Evolutionary conservation across 1,139 yeast genomes (phyloP), one percentile per base, ranked within the genome.

Genomic region (Yamadazyma mexicana): DNA sequence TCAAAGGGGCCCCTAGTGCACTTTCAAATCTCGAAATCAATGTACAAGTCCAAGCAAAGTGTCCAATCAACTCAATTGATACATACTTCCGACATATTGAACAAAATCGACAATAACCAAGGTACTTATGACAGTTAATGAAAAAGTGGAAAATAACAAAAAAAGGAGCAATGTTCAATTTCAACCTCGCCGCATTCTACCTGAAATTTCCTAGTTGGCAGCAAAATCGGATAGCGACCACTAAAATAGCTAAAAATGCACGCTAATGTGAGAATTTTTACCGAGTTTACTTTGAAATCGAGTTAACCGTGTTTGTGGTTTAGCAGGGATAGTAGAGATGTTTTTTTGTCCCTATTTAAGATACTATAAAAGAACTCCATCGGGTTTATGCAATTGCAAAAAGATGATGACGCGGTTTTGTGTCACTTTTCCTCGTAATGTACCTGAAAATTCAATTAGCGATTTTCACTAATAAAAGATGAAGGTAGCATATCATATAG

Each of bases 131-230:
- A 26, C 29, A 26, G 16, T 16, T 8, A 7, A 7, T 18, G 5
- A 8, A 20, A 28, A 27, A 28, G 26, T 33, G 17, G 23, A 16
- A 30, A 30, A 30, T 6, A 30, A 17, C 15, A 12, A 17, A 30
- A 30, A 16, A 17, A 30, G 33, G 33, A 30, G 33, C 33, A 32
- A 32, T 24, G 27, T 32, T 23, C 25, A 15, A 20, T 23, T 32
- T 23, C 8, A 22, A 17, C 20, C n/a, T 23, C 28, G 25, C 23
- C 36, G 29, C 36, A 33, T 25, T 18, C 24, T 17, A 18, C 33
- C 38, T 35, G 38, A 35, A 35, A 35, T 35, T 34, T 34, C 27
- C 12, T 9, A 29, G 17, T 10, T 27, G n/a, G 30, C 17, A 27
- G 30, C 17, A 27, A 27, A 25, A 7, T 20, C 22, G 8, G 22